These are phyloP conservation scores for Sugiyamaella boreocaroliniensis DNA, from an alignment of 805 yeast species.

Conservation along the genomic window DNA sequence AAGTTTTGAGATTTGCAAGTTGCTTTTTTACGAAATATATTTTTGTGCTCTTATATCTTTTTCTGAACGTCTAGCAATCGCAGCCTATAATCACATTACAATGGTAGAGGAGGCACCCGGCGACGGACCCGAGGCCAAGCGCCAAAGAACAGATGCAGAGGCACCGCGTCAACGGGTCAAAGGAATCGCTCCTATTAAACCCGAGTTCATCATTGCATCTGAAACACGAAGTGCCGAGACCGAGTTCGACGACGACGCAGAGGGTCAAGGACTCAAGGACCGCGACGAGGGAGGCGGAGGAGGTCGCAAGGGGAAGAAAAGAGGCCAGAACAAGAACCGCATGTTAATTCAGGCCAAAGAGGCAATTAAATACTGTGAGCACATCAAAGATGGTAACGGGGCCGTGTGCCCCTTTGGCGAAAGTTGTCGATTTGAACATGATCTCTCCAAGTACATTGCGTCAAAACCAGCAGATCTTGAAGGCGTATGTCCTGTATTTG, in stretches of 20 bases:
- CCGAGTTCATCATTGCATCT: slow-evolving; percentile 50
- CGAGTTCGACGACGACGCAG: slow-evolving; percentile 21
- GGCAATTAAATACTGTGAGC: slow-evolving; percentile 55
- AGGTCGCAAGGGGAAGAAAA: slow-evolving; percentile 45
- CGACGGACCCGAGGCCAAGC: slow-evolving; percentile 23
- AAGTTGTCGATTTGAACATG: slow-evolving; percentile 72
- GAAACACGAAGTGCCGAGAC: slow-evolving; percentile 5
- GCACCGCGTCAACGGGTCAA: slow-evolving; percentile 29
- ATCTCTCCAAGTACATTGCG: slow-evolving; percentile 54
- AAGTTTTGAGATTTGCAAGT: no score
- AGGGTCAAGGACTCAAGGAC: slow-evolving; percentile 20
- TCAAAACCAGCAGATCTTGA: slow-evolving; percentile 65
- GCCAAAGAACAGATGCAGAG: slow-evolving; percentile 20
- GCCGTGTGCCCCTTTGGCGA: slow-evolving; percentile 57
- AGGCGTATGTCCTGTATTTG: slow-evolving; percentile 79
- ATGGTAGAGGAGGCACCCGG: not conserved
- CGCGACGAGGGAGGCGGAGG: slow-evolving; percentile 36
- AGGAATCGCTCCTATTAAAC: slow-evolving; percentile 73
- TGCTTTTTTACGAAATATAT: not conserved
- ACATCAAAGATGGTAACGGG: slow-evolving; percentile 35
- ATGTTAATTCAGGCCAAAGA: slow-evolving; percentile 67
- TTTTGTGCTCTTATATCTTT: not conserved
- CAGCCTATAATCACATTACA: not conserved
- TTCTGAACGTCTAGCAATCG: no score
- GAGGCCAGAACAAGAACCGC: slow-evolving; percentile 82